Conservation (phyloP, 2,329 filamentous ascomycete species). For the Dactylonectria macrodidyma region DNA sequence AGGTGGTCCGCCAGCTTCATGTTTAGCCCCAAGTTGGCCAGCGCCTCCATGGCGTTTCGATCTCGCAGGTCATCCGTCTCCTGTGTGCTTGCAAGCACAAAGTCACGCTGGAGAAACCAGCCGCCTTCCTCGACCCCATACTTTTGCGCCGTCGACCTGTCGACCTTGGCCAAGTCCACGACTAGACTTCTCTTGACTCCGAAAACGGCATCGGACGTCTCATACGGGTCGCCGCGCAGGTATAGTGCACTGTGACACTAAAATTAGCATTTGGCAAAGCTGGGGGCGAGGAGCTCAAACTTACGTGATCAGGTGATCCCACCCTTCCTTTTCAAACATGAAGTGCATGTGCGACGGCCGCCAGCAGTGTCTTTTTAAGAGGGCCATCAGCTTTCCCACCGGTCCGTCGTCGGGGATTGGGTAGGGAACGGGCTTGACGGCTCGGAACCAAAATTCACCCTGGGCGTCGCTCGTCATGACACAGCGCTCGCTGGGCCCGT, state of each 20-base stretch:
- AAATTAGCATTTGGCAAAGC: background rate
- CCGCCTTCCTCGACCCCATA: constrained; percentile 5
- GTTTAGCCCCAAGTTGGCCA: constrained; percentile 13
- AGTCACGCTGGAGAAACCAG: constrained; percentile 2
- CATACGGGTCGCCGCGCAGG: constrained; percentile 83
- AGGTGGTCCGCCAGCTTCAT: constrained; percentile 6
- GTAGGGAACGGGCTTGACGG: constrained; percentile 87
- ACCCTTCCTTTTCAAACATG: constrained; percentile 75
- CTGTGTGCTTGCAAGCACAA: constrained; percentile 16
- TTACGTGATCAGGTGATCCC: constrained; percentile 22
- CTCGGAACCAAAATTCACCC: constrained; percentile 80
- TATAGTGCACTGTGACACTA: constrained; percentile 77
- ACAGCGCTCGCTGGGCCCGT: constrained; percentile 54
- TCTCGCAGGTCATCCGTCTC: constrained; percentile 12
- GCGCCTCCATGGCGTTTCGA: constrained; percentile 17
- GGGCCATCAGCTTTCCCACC: constrained; percentile 79
- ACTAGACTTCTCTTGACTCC: constrained; percentile 86
- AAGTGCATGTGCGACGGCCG: constrained; percentile 87
- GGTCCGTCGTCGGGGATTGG: constrained; percentile 88
- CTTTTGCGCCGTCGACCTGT: background rate
- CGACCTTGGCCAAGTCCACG: constrained; percentile 65
- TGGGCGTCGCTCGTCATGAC: constrained; percentile 46
- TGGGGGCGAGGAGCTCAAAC: background rate
- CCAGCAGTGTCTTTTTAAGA: constrained; percentile 79
- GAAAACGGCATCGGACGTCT: constrained; percentile 88